Conservation (phyloP, 2,329 filamentous ascomycete species). For the Trichoderma sp. region DNA sequence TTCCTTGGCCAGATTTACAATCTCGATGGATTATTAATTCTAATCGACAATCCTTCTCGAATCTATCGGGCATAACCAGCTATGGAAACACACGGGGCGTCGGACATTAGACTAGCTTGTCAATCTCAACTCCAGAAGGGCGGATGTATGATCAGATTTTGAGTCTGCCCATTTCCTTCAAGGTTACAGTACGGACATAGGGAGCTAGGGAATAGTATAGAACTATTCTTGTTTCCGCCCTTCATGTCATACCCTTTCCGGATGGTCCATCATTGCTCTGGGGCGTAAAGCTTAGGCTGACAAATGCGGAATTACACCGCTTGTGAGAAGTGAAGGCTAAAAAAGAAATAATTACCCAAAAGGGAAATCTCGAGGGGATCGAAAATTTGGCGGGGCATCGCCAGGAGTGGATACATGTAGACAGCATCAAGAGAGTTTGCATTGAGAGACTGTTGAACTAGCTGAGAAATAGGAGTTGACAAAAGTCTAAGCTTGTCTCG, state of each 20-base stretch:
- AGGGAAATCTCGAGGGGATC: background rate
- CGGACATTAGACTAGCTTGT: background rate
- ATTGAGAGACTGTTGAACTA: background rate
- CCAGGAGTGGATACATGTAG: background rate
- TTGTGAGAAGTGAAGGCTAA: background rate
- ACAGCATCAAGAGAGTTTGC: background rate
- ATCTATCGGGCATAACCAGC: background rate
- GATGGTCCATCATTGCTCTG: background rate
- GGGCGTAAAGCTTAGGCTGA: background rate
- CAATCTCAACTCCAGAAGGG: background rate
- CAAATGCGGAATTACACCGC: conserved; percentile 1
- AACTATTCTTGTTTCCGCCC: background rate
- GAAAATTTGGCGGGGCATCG: background rate
- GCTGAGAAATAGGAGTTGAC: background rate
- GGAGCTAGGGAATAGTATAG: background rate
- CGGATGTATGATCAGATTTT: background rate
- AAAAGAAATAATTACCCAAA: background rate
- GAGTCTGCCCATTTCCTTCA: background rate
- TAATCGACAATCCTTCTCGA: background rate
- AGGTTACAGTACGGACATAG: background rate
- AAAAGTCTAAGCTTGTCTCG: background rate
- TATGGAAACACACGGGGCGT: background rate
- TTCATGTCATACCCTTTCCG: background rate
- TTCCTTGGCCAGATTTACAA: background rate
- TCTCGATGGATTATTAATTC: background rate